Evolutionary conservation across 2,329 filamentous ascomycete species (phyloP).

Genomic region (Coleophoma cylindrospora): DNA sequence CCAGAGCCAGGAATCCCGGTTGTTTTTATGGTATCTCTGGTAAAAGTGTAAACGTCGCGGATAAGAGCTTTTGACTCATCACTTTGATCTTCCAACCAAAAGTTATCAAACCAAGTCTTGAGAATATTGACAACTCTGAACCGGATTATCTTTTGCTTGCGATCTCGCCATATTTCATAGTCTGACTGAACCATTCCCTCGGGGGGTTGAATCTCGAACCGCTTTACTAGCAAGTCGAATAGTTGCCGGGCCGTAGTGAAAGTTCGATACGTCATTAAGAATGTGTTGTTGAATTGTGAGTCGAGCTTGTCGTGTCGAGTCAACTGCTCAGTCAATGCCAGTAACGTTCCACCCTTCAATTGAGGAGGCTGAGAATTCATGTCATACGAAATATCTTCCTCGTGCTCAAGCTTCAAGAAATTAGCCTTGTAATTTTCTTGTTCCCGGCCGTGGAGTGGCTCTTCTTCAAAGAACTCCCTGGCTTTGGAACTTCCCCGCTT

Average conservation of each 20-base stretch:
- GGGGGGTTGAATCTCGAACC: slow-evolving; percentile 90
- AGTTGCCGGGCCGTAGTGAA: slow-evolving; percentile 89
- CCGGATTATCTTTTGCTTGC: slow-evolving; percentile 92
- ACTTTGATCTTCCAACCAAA: slow-evolving; percentile 95
- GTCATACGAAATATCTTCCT: slow-evolving; percentile 87
- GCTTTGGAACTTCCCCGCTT: slow-evolving; percentile 52
- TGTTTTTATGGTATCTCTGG: slow-evolving; percentile 84
- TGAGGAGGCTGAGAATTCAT: slow-evolving; percentile 69
- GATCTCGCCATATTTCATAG: slow-evolving; percentile 82
- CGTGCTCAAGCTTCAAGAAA: slow-evolving; percentile 81
- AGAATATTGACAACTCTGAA: slow-evolving; percentile 97
- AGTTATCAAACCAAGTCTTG: slow-evolving; percentile 97
- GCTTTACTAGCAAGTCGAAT: slow-evolving; percentile 85
- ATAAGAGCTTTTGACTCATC: slow-evolving; percentile 81
- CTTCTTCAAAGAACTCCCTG: slow-evolving; percentile 62
- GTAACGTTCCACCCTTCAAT: slow-evolving; percentile 83
- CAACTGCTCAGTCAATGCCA: slow-evolving; percentile 87
- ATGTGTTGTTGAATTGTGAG: slow-evolving; percentile 94
- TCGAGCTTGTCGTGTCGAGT: slow-evolving; percentile 95
- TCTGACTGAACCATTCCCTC: slow-evolving; percentile 71
- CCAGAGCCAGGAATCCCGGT: slow-evolving; percentile 88
- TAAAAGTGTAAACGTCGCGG: slow-evolving; percentile 84
- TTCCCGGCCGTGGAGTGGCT: slow-evolving; percentile 33
- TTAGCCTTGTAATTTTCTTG: slow-evolving; percentile 71
- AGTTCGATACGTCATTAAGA: slow-evolving; percentile 94